phyloP scores from a whole-genome alignment of 2,329 filamentous ascomycete genomes.

The Talaromyces sp. region DNA sequence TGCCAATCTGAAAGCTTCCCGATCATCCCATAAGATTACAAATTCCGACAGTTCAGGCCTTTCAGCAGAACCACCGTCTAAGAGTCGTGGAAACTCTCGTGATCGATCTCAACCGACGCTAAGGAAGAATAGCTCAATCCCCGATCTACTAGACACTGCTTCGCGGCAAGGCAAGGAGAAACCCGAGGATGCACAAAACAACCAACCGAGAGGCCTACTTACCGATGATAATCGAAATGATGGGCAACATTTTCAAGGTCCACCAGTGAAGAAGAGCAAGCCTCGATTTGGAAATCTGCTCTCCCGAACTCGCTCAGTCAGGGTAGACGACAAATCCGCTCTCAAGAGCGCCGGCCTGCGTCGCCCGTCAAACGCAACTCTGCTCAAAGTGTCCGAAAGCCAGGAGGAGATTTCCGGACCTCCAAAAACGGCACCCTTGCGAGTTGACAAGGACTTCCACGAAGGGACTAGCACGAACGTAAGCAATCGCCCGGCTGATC shows the following conservation, averaged over 20 bases:
- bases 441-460: constrained; percentile 64
- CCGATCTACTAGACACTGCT: constrained; percentile 38
- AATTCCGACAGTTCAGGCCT: constrained; percentile 39
- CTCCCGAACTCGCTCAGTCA: constrained; percentile 44
- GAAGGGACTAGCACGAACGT: constrained; percentile 63
- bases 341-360: constrained; percentile 29
- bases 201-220: constrained; percentile 25
- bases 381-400: constrained; percentile 28
- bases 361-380: constrained; percentile 37
- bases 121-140: constrained; percentile 41
- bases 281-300: constrained; percentile 45
- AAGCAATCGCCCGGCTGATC: constrained; percentile 72
- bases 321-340: constrained; percentile 39
- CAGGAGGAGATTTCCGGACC: constrained; percentile 35
- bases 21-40: constrained; percentile 42
- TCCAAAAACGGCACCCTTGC: constrained; percentile 62
- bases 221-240: constrained; percentile 21
- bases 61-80: constrained; percentile 32
- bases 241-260: constrained; percentile 10
- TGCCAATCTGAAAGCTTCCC: constrained; percentile 46
- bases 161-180: constrained; percentile 26
- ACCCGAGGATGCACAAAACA: constrained; percentile 23
- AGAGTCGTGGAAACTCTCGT: constrained; percentile 44
- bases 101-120: constrained; percentile 38
- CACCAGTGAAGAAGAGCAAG: constrained; percentile 38